Conservation (phyloP, 768 basidiomycete genomes). For the Tricholoma bakamatsutake region DNA sequence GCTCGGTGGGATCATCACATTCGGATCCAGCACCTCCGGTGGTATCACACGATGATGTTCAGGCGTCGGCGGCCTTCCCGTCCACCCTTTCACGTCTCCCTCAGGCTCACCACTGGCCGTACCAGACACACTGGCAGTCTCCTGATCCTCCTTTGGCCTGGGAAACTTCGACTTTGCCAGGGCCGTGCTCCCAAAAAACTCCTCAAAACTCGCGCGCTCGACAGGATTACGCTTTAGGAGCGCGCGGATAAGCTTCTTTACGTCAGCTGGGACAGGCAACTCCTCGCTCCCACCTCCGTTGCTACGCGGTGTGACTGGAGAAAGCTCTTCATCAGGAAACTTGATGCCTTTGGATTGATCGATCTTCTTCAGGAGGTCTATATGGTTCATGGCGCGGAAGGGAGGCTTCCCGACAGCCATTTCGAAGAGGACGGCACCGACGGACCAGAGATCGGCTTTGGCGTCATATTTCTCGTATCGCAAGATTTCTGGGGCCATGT, state of each 20-base stretch:
- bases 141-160: constrained; percentile 36
- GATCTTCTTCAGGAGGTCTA: constrained; percentile 91
- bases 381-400: constrained; percentile 93
- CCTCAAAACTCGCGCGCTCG: constrained; percentile 84
- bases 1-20: constrained; percentile 77
- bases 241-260: constrained; percentile 84
- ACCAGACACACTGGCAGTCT: constrained; percentile 19
- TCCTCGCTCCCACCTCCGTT: constrained; percentile 44
- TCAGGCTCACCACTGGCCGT: constrained; percentile 24
- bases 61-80: constrained; percentile 45
- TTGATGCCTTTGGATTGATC: constrained; percentile 87
- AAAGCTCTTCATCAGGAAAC: constrained; percentile 87
- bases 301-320: constrained; percentile 34
- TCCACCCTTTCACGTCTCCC: constrained; percentile 26
- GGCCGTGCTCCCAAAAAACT: constrained; percentile 83
- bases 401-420: constrained; percentile 93
- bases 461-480: constrained; percentile 97
- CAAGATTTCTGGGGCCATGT: constrained; percentile 99
- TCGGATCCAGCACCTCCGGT: constrained; percentile 75
- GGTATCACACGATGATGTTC: constrained; percentile 71
- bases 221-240: constrained; percentile 79
- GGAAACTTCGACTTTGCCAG: constrained; percentile 76
- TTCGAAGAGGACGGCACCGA: constrained; percentile 94
- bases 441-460: constrained; percentile 97
- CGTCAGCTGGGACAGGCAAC: constrained; percentile 65